phyloP scores from a whole-genome alignment of 164 flowering plant species.

The Vitis rotundifolia region DNA sequence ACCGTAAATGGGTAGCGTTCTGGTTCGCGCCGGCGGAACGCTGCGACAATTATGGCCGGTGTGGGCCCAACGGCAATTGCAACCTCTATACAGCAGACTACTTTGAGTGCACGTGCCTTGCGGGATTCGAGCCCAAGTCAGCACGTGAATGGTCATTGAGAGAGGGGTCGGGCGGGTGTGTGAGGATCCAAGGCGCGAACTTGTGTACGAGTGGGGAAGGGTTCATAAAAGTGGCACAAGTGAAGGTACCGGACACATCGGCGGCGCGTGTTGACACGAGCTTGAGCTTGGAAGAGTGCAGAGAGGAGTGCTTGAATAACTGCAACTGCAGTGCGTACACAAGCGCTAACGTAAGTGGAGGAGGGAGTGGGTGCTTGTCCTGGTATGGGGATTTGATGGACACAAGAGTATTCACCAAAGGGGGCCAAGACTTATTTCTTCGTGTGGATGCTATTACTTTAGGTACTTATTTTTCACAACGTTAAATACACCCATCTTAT shows the following conservation, averaged over 20 bases:
- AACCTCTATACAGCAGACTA: not conserved
- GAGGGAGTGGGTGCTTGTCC: conserved; percentile 30
- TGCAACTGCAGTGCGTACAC: conserved; percentile 47
- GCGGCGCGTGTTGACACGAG: conserved; percentile 1
- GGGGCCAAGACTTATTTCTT: too few species aligned
- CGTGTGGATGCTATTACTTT: too few species aligned
- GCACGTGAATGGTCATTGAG: conserved; percentile 18
- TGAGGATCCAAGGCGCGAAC: conserved; percentile 7
- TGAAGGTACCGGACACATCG: conserved; percentile 39
- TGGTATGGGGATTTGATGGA: conserved; percentile 25
- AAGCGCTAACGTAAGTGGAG: conserved; percentile 4
- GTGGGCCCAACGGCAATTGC: conserved; percentile 20
- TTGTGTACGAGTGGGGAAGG: conserved; percentile 30
- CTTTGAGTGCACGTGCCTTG: conserved; percentile 8
- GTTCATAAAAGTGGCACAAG: conserved; percentile 18
- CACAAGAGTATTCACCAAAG: not conserved
- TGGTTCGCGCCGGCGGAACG: not conserved
- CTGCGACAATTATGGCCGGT: not conserved
- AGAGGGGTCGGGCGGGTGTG: conserved; percentile 27
- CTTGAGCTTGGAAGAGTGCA: conserved; percentile 24
- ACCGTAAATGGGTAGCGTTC: not conserved
- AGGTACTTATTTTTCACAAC: too few species aligned
- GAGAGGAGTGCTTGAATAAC: conserved; percentile 28
- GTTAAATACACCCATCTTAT: too few species aligned
- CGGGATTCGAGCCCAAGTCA: conserved; percentile 10